These are phyloP conservation scores for Choanephora cucurbitarum DNA, from an alignment of 371 early-diverging fungal species.

Conservation along the genomic window DNA sequence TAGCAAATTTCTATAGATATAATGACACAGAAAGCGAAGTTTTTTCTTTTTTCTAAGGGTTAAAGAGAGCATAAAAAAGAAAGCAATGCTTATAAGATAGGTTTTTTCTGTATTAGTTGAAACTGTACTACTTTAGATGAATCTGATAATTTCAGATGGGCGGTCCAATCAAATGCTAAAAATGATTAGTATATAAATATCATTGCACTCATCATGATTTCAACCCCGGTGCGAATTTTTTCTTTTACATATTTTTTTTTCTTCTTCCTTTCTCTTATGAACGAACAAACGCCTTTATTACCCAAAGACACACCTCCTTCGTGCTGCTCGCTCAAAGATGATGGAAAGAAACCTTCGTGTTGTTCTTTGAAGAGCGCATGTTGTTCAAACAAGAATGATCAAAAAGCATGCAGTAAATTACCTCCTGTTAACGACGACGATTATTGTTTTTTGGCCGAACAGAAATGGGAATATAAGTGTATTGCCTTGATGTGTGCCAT, in stretches of 20 bases:
- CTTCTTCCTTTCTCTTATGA: constrained; percentile 5
- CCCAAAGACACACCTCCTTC: constrained; percentile 5
- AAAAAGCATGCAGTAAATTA: constrained; percentile 4
- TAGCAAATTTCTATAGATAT: too few species aligned
- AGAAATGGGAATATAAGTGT: constrained; percentile 61
- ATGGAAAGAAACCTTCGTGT: constrained; percentile 3
- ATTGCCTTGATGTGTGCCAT: constrained; percentile 65
- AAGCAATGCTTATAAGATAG: too few species aligned
- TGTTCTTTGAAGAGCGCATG: constrained; percentile 14
- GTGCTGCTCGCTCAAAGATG: constrained; percentile 21
- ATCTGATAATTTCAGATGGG: too few species aligned
- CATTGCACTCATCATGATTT: constrained; percentile 4
- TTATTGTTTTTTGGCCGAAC: constrained; percentile 38
- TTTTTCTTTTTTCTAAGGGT: too few species aligned
- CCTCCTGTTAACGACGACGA: constrained; percentile 19
- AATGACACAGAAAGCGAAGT: too few species aligned
- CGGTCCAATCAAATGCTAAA: not conserved
- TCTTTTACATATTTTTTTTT: constrained; percentile 15
- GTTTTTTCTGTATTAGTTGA: too few species aligned
- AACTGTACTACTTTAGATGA: too few species aligned
- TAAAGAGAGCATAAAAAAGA: too few species aligned
- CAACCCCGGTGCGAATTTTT: constrained; percentile 1
- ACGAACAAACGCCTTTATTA: constrained; percentile 27
- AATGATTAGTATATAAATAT: not conserved
- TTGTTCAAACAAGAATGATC: not conserved